Evolutionary conservation across 768 basidiomycete genomes (phyloP).

Genomic region (Rhizopogon sp.): DNA sequence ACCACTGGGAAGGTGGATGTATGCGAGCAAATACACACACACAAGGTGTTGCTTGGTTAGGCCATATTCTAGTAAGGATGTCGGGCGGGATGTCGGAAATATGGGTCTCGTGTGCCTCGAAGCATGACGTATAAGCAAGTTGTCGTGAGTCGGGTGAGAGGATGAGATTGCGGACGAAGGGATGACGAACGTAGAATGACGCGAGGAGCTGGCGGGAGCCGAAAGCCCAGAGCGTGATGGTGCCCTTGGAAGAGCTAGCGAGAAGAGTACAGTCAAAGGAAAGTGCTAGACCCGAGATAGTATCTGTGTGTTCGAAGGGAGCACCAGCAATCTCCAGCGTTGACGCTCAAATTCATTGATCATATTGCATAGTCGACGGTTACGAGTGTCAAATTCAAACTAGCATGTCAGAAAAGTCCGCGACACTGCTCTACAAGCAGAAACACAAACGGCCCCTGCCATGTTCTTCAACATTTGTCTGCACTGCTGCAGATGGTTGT

Average conservation of each 20-base stretch:
- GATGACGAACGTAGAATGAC: neutral
- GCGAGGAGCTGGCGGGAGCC: neutral
- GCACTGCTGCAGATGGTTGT: too few relatives aligned
- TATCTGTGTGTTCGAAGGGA: neutral
- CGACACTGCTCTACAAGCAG: too few relatives aligned
- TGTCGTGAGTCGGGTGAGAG: neutral
- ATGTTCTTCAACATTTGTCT: too few relatives aligned
- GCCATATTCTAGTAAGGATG: neutral
- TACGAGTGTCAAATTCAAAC: too few relatives aligned
- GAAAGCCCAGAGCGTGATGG: neutral
- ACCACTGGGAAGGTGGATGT: neutral
- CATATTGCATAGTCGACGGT: neutral
- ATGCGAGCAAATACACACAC: neutral
- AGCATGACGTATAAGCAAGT: neutral
- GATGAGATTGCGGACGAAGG: neutral
- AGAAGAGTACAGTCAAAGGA: neutral
- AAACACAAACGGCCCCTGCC: too few relatives aligned
- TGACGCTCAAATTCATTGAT: neutral
- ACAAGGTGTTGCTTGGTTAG: neutral
- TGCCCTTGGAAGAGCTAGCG: neutral
- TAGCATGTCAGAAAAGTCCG: too few relatives aligned
- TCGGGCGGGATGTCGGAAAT: neutral
- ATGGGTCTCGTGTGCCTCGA: neutral
- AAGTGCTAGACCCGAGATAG: neutral
- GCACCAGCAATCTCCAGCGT: neutral